Conservation (phyloP, 352 stramenopile species). For the Phytopythium cucurbitacearum region DNA sequence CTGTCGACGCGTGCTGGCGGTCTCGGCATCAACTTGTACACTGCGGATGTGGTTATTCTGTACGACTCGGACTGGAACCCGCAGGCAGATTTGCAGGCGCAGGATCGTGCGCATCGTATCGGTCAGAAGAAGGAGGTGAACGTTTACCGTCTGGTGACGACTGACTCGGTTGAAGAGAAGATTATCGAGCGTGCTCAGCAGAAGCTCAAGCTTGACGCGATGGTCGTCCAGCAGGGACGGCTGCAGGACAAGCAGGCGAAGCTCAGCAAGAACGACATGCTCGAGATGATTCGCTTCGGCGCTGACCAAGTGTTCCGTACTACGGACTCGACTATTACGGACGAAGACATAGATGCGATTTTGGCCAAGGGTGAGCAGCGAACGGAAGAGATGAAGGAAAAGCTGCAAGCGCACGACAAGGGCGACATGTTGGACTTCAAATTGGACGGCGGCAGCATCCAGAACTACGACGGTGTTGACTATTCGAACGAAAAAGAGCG, state of each 20-base stretch:
- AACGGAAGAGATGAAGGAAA: constrained; percentile 87
- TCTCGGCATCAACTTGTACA: constrained; percentile 99
- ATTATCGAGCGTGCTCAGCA: constrained; percentile 98
- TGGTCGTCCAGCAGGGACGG: constrained; percentile 84
- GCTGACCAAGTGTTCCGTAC: constrained; percentile 97
- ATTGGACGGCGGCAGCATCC: constrained; percentile 90
- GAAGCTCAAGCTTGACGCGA: constrained; percentile 92
- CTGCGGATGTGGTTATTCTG: constrained; percentile 98
- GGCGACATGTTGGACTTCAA: constrained; percentile 87
- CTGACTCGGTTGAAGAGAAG: constrained; percentile 98
- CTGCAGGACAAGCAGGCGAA: constrained; percentile 90
- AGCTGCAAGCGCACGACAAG: constrained; percentile 83
- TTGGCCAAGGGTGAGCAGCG: constrained; percentile 88
- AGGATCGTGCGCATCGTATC: constrained; percentile 97
- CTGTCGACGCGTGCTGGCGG: constrained; percentile 96
- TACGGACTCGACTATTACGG: constrained; percentile 95
- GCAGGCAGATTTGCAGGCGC: constrained; percentile 94
- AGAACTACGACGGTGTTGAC: constrained; percentile 96
- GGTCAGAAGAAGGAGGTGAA: constrained; percentile 98
- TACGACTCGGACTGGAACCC: constrained; percentile 99
- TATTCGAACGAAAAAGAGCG: constrained; percentile 93
- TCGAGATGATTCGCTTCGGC: constrained; percentile 97
- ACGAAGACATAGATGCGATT: constrained; percentile 98
- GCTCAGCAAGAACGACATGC: constrained; percentile 94
- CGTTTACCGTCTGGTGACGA: constrained; percentile 93